Evolutionary conservation across 345 rosid species (phyloP).

Genomic region (Corchorus olitorius): DNA sequence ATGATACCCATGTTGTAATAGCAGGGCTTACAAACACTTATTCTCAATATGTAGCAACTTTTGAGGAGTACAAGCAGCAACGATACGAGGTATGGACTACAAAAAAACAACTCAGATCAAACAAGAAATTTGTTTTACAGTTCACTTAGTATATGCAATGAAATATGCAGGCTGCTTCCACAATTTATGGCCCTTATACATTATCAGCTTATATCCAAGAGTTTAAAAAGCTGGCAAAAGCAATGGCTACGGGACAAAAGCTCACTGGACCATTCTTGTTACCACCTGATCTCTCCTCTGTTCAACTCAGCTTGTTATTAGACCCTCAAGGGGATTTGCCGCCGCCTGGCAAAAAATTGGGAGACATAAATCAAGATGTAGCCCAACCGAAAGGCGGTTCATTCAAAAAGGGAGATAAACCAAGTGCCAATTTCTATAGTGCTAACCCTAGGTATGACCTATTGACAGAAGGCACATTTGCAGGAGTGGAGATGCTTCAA

Average conservation of each 20-base stretch:
- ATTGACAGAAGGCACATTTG: slow-evolving; percentile 58
- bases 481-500: slow-evolving; percentile 54
- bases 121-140: not conserved
- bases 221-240: slow-evolving; percentile 47
- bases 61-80: slow-evolving; percentile 58
- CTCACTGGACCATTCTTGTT: slow-evolving; percentile 14
- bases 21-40: slow-evolving; percentile 66
- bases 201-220: slow-evolving; percentile 60
- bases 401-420: slow-evolving; percentile 43
- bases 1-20: slow-evolving; percentile 44
- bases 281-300: slow-evolving; percentile 56
- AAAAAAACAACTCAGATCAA: not conserved
- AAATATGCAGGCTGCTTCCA: slow-evolving; percentile 55
- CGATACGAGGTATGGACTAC: slow-evolving; percentile 45
- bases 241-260: slow-evolving; percentile 46
- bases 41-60: slow-evolving; percentile 55
- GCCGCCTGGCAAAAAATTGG: slow-evolving; percentile 45
- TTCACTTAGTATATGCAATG: not conserved
- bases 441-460: slow-evolving; percentile 60
- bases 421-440: slow-evolving; percentile 54
- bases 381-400: slow-evolving; percentile 33
- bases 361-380: slow-evolving; percentile 48
- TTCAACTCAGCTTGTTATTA: slow-evolving; percentile 35
- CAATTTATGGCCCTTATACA: slow-evolving; percentile 66
- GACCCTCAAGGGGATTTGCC: slow-evolving; percentile 41